Evolutionary conservation across 2,329 filamentous ascomycete species (phyloP), one percentile per base, ranked within the genome.

Genomic region (Westerdykella sp.): DNA sequence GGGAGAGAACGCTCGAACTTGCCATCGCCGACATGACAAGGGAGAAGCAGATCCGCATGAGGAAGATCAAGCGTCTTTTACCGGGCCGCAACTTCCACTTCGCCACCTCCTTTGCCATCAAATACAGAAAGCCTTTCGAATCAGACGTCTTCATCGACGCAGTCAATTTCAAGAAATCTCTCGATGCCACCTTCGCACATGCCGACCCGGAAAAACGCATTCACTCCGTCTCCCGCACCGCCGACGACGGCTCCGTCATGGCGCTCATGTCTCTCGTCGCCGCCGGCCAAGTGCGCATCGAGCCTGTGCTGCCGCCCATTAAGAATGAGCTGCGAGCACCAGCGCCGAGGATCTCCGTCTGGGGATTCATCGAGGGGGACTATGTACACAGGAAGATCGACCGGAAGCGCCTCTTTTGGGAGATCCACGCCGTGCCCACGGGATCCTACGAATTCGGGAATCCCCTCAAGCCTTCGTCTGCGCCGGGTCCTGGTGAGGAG

Each of bases 381-480:
- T 89, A 89, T 63, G 80, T 85, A 55, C 83, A 81, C 16, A 75
- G 83, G 43, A 79, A 79, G 45, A 81, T 83, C 48, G 78, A 84
- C 30, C 83, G 83, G 52, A 73, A 73, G 28, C 79, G 80, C 53
- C 75, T 86, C 39, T 76, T 79, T 50, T 87, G 86, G 63, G 72
- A 75, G 9, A 69, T 87, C 30, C 72, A 77, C 35, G 72, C 81
- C 15, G 66, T 72, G 1, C 81, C 81, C 1, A 85, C 82, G 0
- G 58, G 67, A 6, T 60, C 49, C 0, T 89, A 87, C 60, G 55
- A 77, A 12, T 79, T 72, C 55, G 73, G 80, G 39, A 72, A 77
- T 18, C 69, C 70, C 1, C 67, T 79, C 1, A 76, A 76, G 0
- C 58, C 60, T n/a, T 38, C 56, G 0, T 46, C 59, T 12, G 71